Percentiles rank a stretch among this genome's conserved stretches.
These are phyloP conservation scores for Lathyrus oleraceus DNA, from an alignment of 306 rosid genomes.

Conservation along the genomic window DNA sequence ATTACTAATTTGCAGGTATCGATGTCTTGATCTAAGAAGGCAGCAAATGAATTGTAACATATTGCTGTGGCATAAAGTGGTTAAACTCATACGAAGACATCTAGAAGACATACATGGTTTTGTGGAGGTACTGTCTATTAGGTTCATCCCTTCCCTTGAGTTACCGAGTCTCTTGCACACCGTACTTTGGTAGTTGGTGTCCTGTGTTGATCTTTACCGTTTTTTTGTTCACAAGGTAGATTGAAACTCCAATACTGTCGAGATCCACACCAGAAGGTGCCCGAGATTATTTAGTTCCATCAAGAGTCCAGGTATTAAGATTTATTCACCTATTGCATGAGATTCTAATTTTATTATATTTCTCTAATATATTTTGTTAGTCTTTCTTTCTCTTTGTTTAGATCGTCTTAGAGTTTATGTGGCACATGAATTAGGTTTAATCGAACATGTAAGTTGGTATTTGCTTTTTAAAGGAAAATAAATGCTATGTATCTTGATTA, in stretches of 20 bases:
- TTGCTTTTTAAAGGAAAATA: constrained; percentile 8
- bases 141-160: constrained; percentile 19
- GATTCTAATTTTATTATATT: constrained; percentile 23
- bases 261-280: constrained; percentile 99
- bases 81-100: constrained; percentile 84
- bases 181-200: constrained; percentile 18
- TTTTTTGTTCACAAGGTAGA: constrained; percentile 81
- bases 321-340: constrained; percentile 45
- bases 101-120: constrained; percentile 81
- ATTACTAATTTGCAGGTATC: constrained; percentile 59
- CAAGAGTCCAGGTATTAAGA: constrained; percentile 86
- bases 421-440: constrained; percentile 72
- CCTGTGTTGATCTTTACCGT: constrained; percentile 48
- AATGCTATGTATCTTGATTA: constrained; percentile 2
- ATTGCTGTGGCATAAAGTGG: constrained; percentile 79
- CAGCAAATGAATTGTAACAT: constrained; percentile 83
- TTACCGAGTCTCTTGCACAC: constrained; percentile 3
- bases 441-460: constrained; percentile 67
- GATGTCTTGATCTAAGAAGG: constrained; percentile 87
- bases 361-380: constrained; percentile 8
- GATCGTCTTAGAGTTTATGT: constrained; percentile 77
- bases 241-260: constrained; percentile 98
- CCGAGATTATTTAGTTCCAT: constrained; percentile 94
- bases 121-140: constrained; percentile 77
- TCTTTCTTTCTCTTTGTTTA: constrained; percentile 28